Conservation (phyloP, 2,329 filamentous ascomycete species). For the Westerdykella aurantiaca region DNA sequence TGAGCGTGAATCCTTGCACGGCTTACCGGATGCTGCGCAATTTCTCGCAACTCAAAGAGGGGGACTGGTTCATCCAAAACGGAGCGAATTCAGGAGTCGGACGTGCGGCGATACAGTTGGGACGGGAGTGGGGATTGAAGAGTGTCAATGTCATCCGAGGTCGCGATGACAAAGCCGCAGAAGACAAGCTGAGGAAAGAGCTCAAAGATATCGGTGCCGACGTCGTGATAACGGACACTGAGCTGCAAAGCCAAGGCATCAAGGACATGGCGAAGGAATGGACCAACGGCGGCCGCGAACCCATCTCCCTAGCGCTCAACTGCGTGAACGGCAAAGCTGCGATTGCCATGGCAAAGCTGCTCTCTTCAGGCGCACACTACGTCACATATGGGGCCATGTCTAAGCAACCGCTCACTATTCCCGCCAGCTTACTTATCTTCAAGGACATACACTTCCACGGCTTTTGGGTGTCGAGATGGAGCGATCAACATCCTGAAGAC, state of each 20-base stretch:
- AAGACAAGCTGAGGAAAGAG: conserved; percentile 58
- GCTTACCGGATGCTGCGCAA: conserved; percentile 89
- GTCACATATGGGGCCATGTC: conserved; percentile 97
- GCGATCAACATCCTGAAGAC: conserved; percentile 63
- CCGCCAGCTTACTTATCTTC: conserved; percentile 85
- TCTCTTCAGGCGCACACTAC: conserved; percentile 62
- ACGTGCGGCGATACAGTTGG: conserved; percentile 84
- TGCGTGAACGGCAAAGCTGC: conserved; percentile 89
- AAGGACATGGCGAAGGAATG: conserved; percentile 55
- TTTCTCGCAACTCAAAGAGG: conserved; percentile 61
- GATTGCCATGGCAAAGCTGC: conserved; percentile 67
- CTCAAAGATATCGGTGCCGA: conserved; percentile 57
- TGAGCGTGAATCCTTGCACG: conserved; percentile 87
- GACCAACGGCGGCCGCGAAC: conserved; percentile 66
- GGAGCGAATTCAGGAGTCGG: conserved; percentile 93
- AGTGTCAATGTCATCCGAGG: conserved; percentile 86
- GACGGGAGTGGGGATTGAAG: conserved; percentile 75
- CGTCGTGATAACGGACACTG: conserved; percentile 57
- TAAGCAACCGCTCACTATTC: conserved; percentile 74
- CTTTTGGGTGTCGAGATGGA: conserved; percentile 94
- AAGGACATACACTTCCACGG: conserved; percentile 83
- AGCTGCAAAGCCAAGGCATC: conserved; percentile 59
- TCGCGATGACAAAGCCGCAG: conserved; percentile 64
- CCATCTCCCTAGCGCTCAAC: conserved; percentile 75
- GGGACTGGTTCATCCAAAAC: conserved; percentile 96